Evolutionary conservation across 495 filamentous ascomycete species (phyloP).

Genomic region (Oidiodendron maius): DNA sequence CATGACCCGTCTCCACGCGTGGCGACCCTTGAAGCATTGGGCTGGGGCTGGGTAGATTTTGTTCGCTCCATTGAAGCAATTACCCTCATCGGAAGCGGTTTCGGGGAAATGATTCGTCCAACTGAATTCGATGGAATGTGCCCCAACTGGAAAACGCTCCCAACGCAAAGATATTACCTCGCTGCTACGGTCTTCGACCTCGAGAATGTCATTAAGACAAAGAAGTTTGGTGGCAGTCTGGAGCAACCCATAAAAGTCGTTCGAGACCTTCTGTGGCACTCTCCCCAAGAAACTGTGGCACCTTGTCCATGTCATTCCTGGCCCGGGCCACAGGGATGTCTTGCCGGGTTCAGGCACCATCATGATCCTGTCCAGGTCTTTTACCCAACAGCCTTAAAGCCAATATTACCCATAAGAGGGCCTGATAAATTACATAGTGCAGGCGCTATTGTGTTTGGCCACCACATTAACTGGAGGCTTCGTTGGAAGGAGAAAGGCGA

Average conservation of each 20-base stretch:
- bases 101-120: conserved; percentile 28
- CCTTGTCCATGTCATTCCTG: background rate
- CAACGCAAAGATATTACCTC: conserved; percentile 23
- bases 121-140: conserved; percentile 7
- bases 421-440: background rate
- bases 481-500: background rate
- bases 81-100: conserved; percentile 32
- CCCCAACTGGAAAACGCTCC: conserved; percentile 19
- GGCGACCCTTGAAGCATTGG: too few species aligned
- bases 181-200: conserved; percentile 21
- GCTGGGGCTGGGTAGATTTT: too few species aligned
- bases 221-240: conserved; percentile 3
- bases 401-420: background rate
- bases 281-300: background rate
- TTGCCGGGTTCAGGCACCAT: background rate
- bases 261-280: background rate
- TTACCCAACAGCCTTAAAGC: background rate
- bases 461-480: background rate
- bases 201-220: conserved; percentile 17
- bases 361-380: background rate
- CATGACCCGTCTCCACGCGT: too few species aligned
- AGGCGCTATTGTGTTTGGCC: background rate
- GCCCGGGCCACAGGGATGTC: background rate
- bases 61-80: too few species aligned
- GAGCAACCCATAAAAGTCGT: background rate